Conservation (phyloP, 2,329 filamentous ascomycete genomes). For the Cyphellophora attinorum region DNA sequence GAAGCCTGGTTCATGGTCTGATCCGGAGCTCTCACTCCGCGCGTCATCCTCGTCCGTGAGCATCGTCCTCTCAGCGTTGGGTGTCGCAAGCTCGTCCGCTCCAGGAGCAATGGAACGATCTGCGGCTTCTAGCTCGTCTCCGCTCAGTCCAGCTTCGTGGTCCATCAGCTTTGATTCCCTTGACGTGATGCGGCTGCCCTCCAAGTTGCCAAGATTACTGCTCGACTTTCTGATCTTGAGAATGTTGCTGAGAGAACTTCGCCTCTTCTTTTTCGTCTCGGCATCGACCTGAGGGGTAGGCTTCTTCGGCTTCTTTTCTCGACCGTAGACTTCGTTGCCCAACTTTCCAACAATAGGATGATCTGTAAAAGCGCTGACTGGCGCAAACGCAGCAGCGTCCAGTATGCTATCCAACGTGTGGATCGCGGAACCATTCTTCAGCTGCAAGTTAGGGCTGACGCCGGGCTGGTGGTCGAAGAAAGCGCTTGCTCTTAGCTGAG, state of each 20-base stretch:
- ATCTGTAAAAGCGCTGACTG: conserved; percentile 84
- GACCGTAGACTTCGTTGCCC: conserved; percentile 64
- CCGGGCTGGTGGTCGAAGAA: conserved; percentile 75
- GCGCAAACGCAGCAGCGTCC: conserved; percentile 77
- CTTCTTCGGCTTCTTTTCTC: conserved; percentile 20
- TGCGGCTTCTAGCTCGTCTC: conserved; percentile 14
- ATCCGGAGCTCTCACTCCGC: conserved; percentile 18
- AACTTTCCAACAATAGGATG: conserved; percentile 72
- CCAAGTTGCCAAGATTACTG: conserved; percentile 15
- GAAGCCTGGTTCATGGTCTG: conserved; percentile 32
- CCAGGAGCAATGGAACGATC: conserved; percentile 15
- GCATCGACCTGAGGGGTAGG: conserved; percentile 14
- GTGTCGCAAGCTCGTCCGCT: conserved; percentile 14
- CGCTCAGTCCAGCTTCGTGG: conserved; percentile 11
- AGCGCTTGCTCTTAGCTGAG: conserved; percentile 79
- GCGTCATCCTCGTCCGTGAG: conserved; percentile 35
- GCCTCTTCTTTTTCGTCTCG: conserved; percentile 22
- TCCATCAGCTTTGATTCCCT: conserved; percentile 7
- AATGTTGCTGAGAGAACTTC: conserved; percentile 22
- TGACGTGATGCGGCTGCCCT: conserved; percentile 12
- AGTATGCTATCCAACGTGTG: conserved; percentile 85
- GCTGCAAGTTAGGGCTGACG: conserved; percentile 43
- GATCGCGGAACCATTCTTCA: conserved; percentile 71
- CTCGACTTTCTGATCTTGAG: conserved; percentile 15
- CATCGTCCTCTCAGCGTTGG: conserved; percentile 30